A percentile compares a stretch with the other conserved stretches of the same genome.
Evolutionary conservation across 345 rosid genomes (phyloP).

Genomic region (Acer yangbiense): DNA sequence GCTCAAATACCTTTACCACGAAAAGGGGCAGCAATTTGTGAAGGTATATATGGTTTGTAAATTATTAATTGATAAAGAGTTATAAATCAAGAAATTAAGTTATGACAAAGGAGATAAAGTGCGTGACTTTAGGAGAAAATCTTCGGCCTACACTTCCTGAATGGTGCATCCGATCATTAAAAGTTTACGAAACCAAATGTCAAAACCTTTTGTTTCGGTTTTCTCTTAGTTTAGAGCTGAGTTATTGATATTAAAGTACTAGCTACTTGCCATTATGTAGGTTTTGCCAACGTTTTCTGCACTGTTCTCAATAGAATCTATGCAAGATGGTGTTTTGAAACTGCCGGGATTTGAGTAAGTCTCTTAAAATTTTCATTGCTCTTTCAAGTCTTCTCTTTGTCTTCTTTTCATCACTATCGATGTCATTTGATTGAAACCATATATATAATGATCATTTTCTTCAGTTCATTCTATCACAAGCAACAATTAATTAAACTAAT

Average conservation of each 20-base stretch:
- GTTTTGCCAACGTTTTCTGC: slow-evolving; percentile 91
- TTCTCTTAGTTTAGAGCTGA: no score
- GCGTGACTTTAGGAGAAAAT: no score
- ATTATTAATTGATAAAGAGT: no score
- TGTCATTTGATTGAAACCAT: no score
- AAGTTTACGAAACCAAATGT: no score
- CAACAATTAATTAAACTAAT: not conserved
- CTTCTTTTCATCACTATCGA: no score
- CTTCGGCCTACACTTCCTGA: no score
- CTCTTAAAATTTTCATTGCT: not conserved
- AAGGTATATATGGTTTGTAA: slow-evolving; percentile 43
- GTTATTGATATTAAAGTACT: no score
- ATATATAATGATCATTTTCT: not conserved
- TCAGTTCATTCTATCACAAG: not conserved
- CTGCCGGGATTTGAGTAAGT: slow-evolving; percentile 71
- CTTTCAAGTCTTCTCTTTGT: not conserved
- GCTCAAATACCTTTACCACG: slow-evolving; percentile 75
- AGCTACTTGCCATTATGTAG: slow-evolving; percentile 30
- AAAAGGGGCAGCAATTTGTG: slow-evolving; percentile 60
- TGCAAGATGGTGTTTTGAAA: slow-evolving; percentile 19
- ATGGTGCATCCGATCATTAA: no score
- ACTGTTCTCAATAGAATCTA: slow-evolving; percentile 38
- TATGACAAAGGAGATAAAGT: no score
- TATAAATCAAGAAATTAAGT: no score
- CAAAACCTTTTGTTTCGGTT: no score